Evolutionary conservation across 176 grass and related monocot genomes (phyloP).

Genomic region (Pharus latifolius): DNA sequence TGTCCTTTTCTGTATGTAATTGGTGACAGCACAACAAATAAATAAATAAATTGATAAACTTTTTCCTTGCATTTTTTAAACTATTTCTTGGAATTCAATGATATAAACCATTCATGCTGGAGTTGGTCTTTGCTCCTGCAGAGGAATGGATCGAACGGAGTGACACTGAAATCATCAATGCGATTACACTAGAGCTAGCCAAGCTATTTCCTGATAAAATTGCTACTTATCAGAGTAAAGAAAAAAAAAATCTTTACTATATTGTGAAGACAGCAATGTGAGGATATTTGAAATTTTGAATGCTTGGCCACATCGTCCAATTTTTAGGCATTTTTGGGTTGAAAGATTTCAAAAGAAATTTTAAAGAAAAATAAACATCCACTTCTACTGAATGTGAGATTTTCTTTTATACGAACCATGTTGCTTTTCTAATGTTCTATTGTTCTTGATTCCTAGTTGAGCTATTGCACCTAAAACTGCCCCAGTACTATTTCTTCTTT

Average conservation of each 20-base stretch:
- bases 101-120: conserved; percentile 84
- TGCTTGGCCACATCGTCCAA: too few relatives aligned
- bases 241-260: conserved; percentile 82
- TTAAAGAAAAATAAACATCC: too few relatives aligned
- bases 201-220: conserved; percentile 97
- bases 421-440: too few relatives aligned
- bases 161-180: conserved; percentile 77
- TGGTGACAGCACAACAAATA: neutral
- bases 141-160: conserved; percentile 87
- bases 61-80: neutral
- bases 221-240: conserved; percentile 80
- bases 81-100: conserved; percentile 82
- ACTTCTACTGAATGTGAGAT: too few relatives aligned
- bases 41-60: neutral
- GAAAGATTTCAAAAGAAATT: too few relatives aligned
- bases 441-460: too few relatives aligned
- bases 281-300: too few relatives aligned
- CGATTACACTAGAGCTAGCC: conserved; percentile 78
- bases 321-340: too few relatives aligned
- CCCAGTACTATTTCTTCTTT: too few relatives aligned
- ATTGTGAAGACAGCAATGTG: conserved; percentile 89
- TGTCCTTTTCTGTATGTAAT: neutral
- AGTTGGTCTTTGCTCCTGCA: conserved; percentile 92
- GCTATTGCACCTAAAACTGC: too few relatives aligned
- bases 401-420: too few relatives aligned